A percentile compares a stretch with the other conserved stretches of the same genome.
phyloP scores from a whole-genome alignment of 208 protist species.

The Acanthamoeba culbertsoni region DNA sequence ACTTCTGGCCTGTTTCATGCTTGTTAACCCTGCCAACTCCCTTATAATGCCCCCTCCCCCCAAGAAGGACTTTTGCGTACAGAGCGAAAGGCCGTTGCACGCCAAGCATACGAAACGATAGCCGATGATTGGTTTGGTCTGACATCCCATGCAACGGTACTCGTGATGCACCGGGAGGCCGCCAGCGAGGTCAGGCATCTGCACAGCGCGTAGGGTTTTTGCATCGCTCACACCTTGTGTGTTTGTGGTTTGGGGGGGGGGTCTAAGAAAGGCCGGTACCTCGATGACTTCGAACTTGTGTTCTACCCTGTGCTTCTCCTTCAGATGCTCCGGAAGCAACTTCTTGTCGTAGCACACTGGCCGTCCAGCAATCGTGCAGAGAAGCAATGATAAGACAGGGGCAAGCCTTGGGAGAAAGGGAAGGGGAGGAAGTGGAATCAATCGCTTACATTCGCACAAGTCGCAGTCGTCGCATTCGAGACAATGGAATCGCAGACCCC shows the following conservation, averaged over 20 bases:
- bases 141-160: conserved; percentile 33
- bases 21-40: not conserved
- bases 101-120: conserved; percentile 29
- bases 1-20: conserved; percentile 38
- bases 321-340: not conserved
- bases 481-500: conserved; percentile 72
- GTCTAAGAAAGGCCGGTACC: not conserved
- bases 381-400: not conserved
- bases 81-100: conserved; percentile 35
- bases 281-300: conserved; percentile 54
- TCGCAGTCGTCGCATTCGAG: conserved; percentile 69
- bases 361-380: too few relatives aligned
- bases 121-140: conserved; percentile 54
- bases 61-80: too few relatives aligned
- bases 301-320: not conserved
- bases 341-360: conserved; percentile 62
- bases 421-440: not conserved
- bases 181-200: conserved; percentile 45
- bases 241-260: not conserved
- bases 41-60: too few relatives aligned
- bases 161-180: conserved; percentile 36
- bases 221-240: too few relatives aligned
- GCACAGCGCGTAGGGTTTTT: too few relatives aligned
- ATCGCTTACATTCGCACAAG: conserved; percentile 63
- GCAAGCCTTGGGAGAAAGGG: not conserved